A percentile compares a stretch with the other conserved stretches of the same genome.
phyloP scores from a whole-genome alignment of 441 rosid species.

The Theobroma grandiflorum region DNA sequence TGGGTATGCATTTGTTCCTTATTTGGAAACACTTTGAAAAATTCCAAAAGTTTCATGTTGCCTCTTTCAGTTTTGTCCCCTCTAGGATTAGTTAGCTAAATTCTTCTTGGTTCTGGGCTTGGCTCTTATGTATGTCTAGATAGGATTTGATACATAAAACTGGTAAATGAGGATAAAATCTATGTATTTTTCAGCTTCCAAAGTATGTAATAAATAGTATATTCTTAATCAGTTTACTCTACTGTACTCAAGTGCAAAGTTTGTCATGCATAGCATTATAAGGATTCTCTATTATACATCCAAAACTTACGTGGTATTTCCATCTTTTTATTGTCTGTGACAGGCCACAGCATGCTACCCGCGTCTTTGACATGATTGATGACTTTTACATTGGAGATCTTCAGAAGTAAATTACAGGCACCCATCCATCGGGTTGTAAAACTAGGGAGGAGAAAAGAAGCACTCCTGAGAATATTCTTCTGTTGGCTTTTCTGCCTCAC shows the following conservation, averaged over 20 bases:
- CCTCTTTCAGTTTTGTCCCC: background rate
- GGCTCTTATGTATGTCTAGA: background rate
- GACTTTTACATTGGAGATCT: slow-evolving; percentile 87
- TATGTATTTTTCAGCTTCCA: background rate
- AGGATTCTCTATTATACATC: background rate
- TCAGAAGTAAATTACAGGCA: slow-evolving; percentile 36
- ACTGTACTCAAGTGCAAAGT: background rate
- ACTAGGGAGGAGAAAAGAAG: background rate
- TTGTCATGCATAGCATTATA: background rate
- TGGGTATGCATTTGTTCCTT: slow-evolving; percentile 57
- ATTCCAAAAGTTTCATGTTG: background rate
- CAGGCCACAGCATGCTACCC: slow-evolving; percentile 91
- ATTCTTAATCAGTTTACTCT: background rate
- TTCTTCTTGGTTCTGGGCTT: background rate
- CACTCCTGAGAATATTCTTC: background rate
- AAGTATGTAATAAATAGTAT: background rate
- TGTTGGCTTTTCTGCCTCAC: background rate
- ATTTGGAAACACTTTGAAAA: background rate
- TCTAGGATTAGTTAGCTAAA: background rate
- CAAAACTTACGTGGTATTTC: background rate
- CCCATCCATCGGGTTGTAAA: background rate
- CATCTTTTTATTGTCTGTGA: background rate
- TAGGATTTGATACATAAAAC: background rate
- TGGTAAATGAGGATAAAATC: background rate
- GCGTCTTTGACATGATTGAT: slow-evolving; percentile 89